Percentiles rank a stretch among this genome's conserved stretches.
phyloP scores from a whole-genome alignment of 176 grass and related monocot species.

The Musa itinerans region DNA sequence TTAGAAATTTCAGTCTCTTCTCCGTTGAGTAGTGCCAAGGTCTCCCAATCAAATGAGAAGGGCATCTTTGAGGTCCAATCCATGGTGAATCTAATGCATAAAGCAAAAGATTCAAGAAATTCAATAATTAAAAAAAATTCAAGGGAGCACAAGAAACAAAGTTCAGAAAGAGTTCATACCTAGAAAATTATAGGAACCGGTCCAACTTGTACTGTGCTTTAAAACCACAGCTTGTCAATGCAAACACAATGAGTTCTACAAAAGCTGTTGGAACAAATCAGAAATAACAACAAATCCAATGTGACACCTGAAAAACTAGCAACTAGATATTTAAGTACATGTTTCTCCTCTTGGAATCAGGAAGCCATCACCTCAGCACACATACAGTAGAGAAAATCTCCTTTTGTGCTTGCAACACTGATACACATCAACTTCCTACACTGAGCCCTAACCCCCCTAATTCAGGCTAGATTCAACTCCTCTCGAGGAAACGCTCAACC shows the following conservation, averaged over 20 bases:
- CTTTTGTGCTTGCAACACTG: neutral
- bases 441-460: neutral
- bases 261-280: neutral
- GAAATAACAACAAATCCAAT: neutral
- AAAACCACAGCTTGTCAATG: neutral
- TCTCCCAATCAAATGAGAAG: conserved; percentile 10
- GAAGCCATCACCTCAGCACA: neutral
- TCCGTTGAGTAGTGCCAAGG: neutral
- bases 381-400: neutral
- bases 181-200: neutral
- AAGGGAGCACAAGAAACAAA: neutral
- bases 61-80: conserved; percentile 9
- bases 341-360: neutral
- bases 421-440: neutral
- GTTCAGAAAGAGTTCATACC: neutral
- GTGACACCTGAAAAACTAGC: neutral
- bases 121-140: neutral
- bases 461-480: neutral
- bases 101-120: neutral
- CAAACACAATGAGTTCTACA: neutral
- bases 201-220: neutral
- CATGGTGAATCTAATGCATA: neutral
- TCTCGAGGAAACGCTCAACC: neutral
- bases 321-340: neutral
- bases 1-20: neutral